These are phyloP conservation scores for Ophiocordyceps unilateralis DNA, from an alignment of 2,329 filamentous ascomycete genomes.

Conservation along the genomic window DNA sequence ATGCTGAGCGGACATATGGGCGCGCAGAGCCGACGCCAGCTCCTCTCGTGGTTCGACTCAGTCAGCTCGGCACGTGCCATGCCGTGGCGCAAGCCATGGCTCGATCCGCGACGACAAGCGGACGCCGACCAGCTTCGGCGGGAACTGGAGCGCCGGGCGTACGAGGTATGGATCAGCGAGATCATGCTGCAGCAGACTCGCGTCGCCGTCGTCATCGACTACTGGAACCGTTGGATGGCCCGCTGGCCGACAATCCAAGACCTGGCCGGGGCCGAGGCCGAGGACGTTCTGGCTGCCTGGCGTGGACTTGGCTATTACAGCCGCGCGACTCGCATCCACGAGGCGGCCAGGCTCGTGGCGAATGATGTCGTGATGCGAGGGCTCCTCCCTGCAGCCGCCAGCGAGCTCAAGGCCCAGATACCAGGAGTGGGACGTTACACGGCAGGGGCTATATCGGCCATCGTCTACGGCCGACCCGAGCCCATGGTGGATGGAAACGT, in stretches of 20 bases:
- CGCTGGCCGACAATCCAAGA: constrained; percentile 42
- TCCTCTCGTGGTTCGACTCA: constrained; percentile 35
- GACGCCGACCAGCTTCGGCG: constrained; percentile 18
- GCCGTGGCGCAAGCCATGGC: constrained; percentile 43
- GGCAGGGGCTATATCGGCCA: constrained; percentile 43
- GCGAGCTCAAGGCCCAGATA: constrained; percentile 29
- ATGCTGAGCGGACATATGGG: constrained; percentile 23
- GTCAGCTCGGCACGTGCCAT: constrained; percentile 30
- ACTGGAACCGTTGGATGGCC: constrained; percentile 45
- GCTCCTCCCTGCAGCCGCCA: constrained; percentile 28
- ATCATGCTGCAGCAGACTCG: constrained; percentile 52
- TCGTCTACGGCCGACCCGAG: constrained; percentile 40
- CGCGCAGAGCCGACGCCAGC: constrained; percentile 13
- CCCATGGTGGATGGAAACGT: constrained; percentile 51
- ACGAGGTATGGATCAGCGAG: constrained; percentile 51
- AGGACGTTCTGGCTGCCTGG: constrained; percentile 42
- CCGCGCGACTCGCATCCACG: constrained; percentile 41
- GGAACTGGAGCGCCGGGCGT: constrained; percentile 36
- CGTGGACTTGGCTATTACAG: constrained; percentile 47
- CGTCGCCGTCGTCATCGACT: constrained; percentile 42
- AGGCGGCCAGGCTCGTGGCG: constrained; percentile 35
- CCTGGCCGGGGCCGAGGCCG: constrained; percentile 32
- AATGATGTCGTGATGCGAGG: constrained; percentile 22
- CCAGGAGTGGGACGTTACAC: constrained; percentile 46
- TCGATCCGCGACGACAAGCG: constrained; percentile 19